Evolutionary conservation across 2,329 filamentous ascomycete genomes (phyloP).

Genomic region (Exserohilum rostratum): DNA sequence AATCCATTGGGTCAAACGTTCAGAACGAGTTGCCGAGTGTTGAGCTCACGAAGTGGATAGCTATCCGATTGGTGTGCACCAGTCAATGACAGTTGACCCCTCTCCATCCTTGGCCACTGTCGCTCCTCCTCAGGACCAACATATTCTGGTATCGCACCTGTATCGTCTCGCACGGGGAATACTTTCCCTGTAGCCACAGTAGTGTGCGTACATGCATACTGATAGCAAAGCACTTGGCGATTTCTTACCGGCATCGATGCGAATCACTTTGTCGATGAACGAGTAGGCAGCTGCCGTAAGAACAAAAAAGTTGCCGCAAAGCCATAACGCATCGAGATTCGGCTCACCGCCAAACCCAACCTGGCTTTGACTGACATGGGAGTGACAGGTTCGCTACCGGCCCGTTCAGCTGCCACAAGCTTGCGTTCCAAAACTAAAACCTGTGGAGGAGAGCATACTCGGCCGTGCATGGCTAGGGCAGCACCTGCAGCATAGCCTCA

Average conservation of each 20-base stretch:
- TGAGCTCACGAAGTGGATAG: constrained; percentile 20
- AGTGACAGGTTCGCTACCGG: constrained; percentile 10
- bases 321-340: constrained; percentile 4
- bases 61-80: constrained; percentile 23
- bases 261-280: not conserved
- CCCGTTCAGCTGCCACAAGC: constrained; percentile 15
- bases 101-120: constrained; percentile 6
- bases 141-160: constrained; percentile 10
- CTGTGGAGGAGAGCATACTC: constrained; percentile 9
- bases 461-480: constrained; percentile 16
- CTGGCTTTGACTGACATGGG: constrained; percentile 5
- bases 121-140: constrained; percentile 6
- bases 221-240: constrained; percentile 9
- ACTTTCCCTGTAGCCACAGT: constrained; percentile 16
- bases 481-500: constrained; percentile 10
- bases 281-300: not conserved
- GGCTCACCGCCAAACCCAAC: constrained; percentile 12
- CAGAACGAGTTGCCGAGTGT: constrained; percentile 14
- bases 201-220: constrained; percentile 4
- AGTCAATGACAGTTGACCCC: constrained; percentile 15
- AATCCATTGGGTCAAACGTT: constrained; percentile 19
- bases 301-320: constrained; percentile 1
- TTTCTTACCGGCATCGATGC: constrained; percentile 6
- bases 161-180: constrained; percentile 24
- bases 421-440: constrained; percentile 11